Base-by-base conservation (phyloP, 768 basidiomycete species). In the Tremella yokohamensis region DNA sequence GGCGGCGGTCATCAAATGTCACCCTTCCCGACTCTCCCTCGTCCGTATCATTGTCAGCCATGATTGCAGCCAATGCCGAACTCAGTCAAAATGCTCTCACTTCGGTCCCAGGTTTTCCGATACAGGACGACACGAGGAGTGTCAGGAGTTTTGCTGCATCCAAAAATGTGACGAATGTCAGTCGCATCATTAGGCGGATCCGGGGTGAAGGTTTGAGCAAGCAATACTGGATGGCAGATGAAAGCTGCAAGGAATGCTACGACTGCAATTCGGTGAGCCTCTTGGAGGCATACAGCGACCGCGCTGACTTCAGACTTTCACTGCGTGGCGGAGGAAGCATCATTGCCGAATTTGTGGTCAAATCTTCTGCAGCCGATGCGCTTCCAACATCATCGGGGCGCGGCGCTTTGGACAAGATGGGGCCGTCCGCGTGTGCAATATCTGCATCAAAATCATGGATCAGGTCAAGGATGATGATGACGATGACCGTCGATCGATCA, bases 211-310 rank as follows among this genome's bases (percentile, higher is more conserved):
- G 92, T 82, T 65, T 60, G 75, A 70, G 89, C 20, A 84, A 86
- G 62, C 90, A 96, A 70, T 97, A 97, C 72, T 99, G 96, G 96
- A 97, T 98, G 92, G 89, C 91, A 60, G 93, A 97, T 70, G 90
- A 90, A 69, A 87, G 88, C 55, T 90, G 89, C 68, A 96, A 88
- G 72, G 91, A 96, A 69, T 94, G 92, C 70, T 94, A 90, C 73
- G 92, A 93, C 76, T 96, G 92, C 79, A 90, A 90, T 76, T 89
- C 88, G 63, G 81, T 88, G 49, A 62, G 69, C 58, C 15, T 53
- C n/a, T n/a, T 38, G n/a, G n/a, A n/a, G n/a, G n/a, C n/a, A n/a
- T n/a, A n/a, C n/a, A n/a, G n/a, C n/a, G n/a, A n/a, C n/a, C n/a
- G 24, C 11, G 40, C 45, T 52, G 19, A 54, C 44, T 25, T 12